Percentiles rank a stretch among this genome's conserved stretches.
These are phyloP conservation scores for Spathaspora gorwiae DNA, from an alignment of 805 yeast species.

Conservation along the genomic window DNA sequence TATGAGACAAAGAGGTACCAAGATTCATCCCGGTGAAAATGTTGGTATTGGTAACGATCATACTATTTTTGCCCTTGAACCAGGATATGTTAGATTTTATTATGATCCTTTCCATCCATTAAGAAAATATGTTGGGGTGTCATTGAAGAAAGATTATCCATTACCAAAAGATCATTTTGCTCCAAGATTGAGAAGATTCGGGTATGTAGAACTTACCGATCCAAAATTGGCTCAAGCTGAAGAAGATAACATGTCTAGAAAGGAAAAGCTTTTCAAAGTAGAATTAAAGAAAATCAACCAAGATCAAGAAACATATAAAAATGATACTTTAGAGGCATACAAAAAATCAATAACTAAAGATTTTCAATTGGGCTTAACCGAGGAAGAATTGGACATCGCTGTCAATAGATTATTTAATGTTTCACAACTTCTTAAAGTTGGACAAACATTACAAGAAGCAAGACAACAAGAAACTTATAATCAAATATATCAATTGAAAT, in stretches of 20 bases:
- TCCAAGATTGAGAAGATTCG: constrained; percentile 85
- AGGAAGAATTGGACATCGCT: constrained; percentile 16
- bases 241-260: constrained; percentile 59
- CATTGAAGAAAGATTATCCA: constrained; percentile 55
- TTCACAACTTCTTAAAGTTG: constrained; percentile 44
- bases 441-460: constrained; percentile 55
- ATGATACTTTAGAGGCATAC: constrained; percentile 4
- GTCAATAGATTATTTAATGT: constrained; percentile 50
- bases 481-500: constrained; percentile 39
- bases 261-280: constrained; percentile 56
- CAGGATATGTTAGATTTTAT: constrained; percentile 89
- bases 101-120: constrained; percentile 94
- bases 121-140: constrained; percentile 86
- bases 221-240: constrained; percentile 52
- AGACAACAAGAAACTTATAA: constrained; percentile 53
- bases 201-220: constrained; percentile 53
- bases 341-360: constrained; percentile 11
- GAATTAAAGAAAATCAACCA: constrained; percentile 39
- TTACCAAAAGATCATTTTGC: constrained; percentile 88
- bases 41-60: constrained; percentile 89
- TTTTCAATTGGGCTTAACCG: constrained; percentile 27
- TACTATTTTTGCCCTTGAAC: constrained; percentile 85
- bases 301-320: constrained; percentile 22
- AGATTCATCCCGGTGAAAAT: constrained; percentile 91
- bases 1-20: constrained; percentile 93